Percentiles rank a stretch among this genome's conserved stretches.
phyloP scores from a whole-genome alignment of 2,329 filamentous ascomycete species.

The Arthrocladium fulminans region DNA sequence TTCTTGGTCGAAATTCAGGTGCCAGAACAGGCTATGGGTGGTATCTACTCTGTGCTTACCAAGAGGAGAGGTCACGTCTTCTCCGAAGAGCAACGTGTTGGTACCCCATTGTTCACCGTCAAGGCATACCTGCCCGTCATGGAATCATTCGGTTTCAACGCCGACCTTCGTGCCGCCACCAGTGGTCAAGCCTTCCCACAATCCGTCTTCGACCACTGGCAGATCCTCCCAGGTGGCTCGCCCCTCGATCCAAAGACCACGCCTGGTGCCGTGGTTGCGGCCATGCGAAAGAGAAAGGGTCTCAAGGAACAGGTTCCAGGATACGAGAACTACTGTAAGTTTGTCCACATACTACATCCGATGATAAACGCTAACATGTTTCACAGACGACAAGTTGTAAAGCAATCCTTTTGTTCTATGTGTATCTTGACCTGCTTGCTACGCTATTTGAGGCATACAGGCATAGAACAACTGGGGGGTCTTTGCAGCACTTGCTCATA shows the following conservation, averaged over 20 bases:
- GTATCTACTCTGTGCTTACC: slow-evolving; percentile 98
- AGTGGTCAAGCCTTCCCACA: slow-evolving; percentile 98
- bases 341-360: slow-evolving; percentile 6
- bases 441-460: slow-evolving; percentile 1
- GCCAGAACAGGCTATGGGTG: slow-evolving; percentile 96
- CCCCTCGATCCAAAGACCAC: slow-evolving; percentile 74
- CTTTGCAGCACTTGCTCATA: background rate
- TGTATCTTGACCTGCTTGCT: slow-evolving; percentile 2
- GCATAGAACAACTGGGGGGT: background rate
- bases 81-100: slow-evolving; percentile 93
- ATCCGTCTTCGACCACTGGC: slow-evolving; percentile 98
- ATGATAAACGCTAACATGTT: slow-evolving; percentile 33
- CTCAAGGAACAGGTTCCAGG: slow-evolving; percentile 91
- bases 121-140: slow-evolving; percentile 95
- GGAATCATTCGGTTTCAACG: slow-evolving; percentile 98
- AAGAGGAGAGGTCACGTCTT: slow-evolving; percentile 98
- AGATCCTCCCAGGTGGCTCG: slow-evolving; percentile 87
- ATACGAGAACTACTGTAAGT: slow-evolving; percentile 80
- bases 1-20: slow-evolving; percentile 99
- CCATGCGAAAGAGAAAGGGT: slow-evolving; percentile 99
- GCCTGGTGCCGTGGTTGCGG: slow-evolving; percentile 71
- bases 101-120: slow-evolving; percentile 98
- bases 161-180: slow-evolving; percentile 86
- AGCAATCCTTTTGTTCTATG: slow-evolving; percentile 19
- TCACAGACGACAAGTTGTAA: slow-evolving; percentile 97